Evolutionary conservation across 164 flowering plant genomes (phyloP), one percentile per base, ranked within the genome.

Genomic region (Magnolia officinalis): DNA sequence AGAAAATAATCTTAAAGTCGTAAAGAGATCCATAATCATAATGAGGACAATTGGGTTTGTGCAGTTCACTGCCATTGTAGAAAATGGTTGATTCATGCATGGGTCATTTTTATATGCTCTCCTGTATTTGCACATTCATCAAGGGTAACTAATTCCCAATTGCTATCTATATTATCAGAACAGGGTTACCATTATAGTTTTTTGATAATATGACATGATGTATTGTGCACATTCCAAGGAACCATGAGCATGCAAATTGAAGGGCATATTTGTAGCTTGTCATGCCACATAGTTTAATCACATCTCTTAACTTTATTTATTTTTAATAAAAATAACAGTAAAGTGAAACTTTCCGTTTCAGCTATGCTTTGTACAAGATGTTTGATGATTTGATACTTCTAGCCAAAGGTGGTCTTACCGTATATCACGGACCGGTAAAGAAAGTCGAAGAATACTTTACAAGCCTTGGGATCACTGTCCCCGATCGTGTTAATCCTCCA

Each of bases 361-460:
- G 99, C 84, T 94, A 94, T 84, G 71, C 96, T 19, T 86, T 96
- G 85, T 96, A 88, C 92, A 88, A 83, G 85, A 94, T 92, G 99
- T 96, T 96, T 83, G 99, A 96, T 81, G 98, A 96, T 79, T 83
- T 96, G 77, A 94, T 96, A 82, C 96, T 96, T 84, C 90, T 95
- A 76, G 99, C 98, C 6, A 95, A 95, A 84, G 99, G 99, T 45
- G 99, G 99, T 63, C 88, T 95, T 23, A 91, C 89, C 18, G 97
- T 87, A 52, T 95, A 95, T 78, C 99, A 89, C 72, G 99, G 99
- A 76, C 78, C 99, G 18, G 95, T 90, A 52, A 92, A 90, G 85
- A 94, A 94, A 84, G 96, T 92, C 31, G 98, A 96, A 82, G 98
- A 96, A 74, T 96, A 96, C 85, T 96, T 96, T 77, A 21, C 90